Evolutionary conservation across 805 yeast genomes (phyloP).

Genomic region (Brettanomyces naardenensis): DNA sequence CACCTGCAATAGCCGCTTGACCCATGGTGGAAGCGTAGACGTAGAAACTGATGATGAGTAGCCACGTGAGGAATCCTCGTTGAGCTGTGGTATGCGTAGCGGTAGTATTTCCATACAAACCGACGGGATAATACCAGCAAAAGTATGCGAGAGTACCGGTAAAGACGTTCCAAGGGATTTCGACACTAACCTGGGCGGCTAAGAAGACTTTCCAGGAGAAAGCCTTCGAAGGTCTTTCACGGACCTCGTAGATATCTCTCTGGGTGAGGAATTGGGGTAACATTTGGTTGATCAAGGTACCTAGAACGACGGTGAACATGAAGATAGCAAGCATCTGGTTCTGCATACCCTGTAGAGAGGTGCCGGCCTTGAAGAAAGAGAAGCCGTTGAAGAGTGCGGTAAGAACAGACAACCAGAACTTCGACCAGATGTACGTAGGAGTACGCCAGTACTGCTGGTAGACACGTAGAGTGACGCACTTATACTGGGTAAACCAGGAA

Average conservation of each 20-base stretch:
- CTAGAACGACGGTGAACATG: conserved; percentile 53
- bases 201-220: conserved; percentile 61
- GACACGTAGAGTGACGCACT: conserved; percentile 42
- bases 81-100: conserved; percentile 36
- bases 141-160: conserved; percentile 58
- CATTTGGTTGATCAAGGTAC: conserved; percentile 53
- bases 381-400: conserved; percentile 61
- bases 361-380: conserved; percentile 58
- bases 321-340: conserved; percentile 75
- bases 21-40: conserved; percentile 53
- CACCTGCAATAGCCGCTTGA: conserved; percentile 50
- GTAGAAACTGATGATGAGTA: conserved; percentile 36
- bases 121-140: conserved; percentile 68
- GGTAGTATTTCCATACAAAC: conserved; percentile 53
- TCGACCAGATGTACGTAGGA: conserved; percentile 52
- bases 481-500: conserved; percentile 31
- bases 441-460: conserved; percentile 59
- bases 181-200: conserved; percentile 53
- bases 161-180: conserved; percentile 55
- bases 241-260: conserved; percentile 60
- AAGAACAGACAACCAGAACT: conserved; percentile 41
- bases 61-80: conserved; percentile 49
- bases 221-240: conserved; percentile 68
- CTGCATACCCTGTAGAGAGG: conserved; percentile 62
- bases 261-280: conserved; percentile 54